Conservation (phyloP, 1,139 yeast genomes). For the Zygoascus meyerae region DNA sequence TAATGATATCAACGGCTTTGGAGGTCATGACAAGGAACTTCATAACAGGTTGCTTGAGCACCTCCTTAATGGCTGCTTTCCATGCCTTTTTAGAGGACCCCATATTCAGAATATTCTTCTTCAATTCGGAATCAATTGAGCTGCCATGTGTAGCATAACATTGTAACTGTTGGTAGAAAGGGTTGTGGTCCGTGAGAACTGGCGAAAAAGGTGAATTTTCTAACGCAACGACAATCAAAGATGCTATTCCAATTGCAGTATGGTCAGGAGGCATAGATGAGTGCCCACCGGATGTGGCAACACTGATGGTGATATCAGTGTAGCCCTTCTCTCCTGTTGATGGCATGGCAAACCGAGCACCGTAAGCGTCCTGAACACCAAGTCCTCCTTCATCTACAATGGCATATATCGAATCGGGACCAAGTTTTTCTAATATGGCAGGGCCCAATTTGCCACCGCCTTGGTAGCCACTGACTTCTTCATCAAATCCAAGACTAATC, state of each 20-base stretch:
- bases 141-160: slow-evolving; percentile 43
- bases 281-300: slow-evolving; percentile 65
- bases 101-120: slow-evolving; percentile 12
- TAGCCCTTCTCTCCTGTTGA: slow-evolving; percentile 65
- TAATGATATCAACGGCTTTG: slow-evolving; percentile 54
- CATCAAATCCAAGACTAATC: slow-evolving; percentile 66
- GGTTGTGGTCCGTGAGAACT: slow-evolving; percentile 42
- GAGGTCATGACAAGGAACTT: slow-evolving; percentile 51
- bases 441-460: slow-evolving; percentile 49
- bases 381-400: slow-evolving; percentile 52
- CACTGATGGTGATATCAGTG: slow-evolving; percentile 43
- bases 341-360: slow-evolving; percentile 49
- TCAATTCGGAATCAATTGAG: slow-evolving; percentile 19
- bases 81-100: slow-evolving; percentile 12
- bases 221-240: slow-evolving; percentile 45
- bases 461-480: slow-evolving; percentile 55
- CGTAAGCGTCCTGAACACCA: slow-evolving; percentile 37
- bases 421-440: slow-evolving; percentile 45
- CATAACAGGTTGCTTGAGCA: slow-evolving; percentile 8
- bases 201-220: slow-evolving; percentile 49
- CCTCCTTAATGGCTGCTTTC: slow-evolving; percentile 9
- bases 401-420: slow-evolving; percentile 45
- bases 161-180: slow-evolving; percentile 41
- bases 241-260: slow-evolving; percentile 63
- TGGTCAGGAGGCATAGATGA: slow-evolving; percentile 66